These are phyloP conservation scores for Citrus maxima DNA, from an alignment of 345 rosid genomes.

Conservation along the genomic window DNA sequence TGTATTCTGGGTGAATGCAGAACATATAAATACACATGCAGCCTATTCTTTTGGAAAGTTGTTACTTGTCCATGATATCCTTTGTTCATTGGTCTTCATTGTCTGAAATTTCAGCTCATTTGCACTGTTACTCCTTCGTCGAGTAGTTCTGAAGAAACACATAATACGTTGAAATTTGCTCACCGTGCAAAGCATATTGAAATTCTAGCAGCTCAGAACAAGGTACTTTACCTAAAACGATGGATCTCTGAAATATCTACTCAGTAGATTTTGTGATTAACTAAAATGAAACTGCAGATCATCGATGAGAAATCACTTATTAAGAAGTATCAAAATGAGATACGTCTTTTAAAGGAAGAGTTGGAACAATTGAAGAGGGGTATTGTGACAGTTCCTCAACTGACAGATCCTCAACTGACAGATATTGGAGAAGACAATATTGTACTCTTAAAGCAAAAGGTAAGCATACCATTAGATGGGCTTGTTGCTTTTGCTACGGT, in stretches of 20 bases:
- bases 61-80: neutral
- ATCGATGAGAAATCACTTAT: constrained; percentile 97
- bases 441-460: constrained; percentile 88
- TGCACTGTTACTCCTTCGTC: constrained; percentile 98
- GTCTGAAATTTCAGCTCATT: constrained; percentile 71
- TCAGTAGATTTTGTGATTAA: constrained; percentile 16
- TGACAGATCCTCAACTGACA: constrained; percentile 64
- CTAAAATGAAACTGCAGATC: constrained; percentile 52
- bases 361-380: constrained; percentile 86
- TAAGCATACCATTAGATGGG: constrained; percentile 19
- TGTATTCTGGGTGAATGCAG: neutral
- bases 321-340: constrained; percentile 96
- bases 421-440: constrained; percentile 73
- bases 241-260: neutral
- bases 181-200: constrained; percentile 99
- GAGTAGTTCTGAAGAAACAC: constrained; percentile 96
- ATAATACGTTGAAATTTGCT: constrained; percentile 96
- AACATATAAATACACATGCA: neutral
- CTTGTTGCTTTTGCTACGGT: constrained; percentile 2
- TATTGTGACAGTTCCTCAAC: constrained; percentile 66
- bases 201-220: constrained; percentile 91
- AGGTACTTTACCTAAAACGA: constrained; percentile 39
- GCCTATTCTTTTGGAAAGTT: neutral
- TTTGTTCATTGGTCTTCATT: constrained; percentile 26
- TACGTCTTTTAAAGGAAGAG: constrained; percentile 86